Evolutionary conservation across 192 early-diverging fungal species (phyloP).

Genomic region (Backusella parvicylindrica): DNA sequence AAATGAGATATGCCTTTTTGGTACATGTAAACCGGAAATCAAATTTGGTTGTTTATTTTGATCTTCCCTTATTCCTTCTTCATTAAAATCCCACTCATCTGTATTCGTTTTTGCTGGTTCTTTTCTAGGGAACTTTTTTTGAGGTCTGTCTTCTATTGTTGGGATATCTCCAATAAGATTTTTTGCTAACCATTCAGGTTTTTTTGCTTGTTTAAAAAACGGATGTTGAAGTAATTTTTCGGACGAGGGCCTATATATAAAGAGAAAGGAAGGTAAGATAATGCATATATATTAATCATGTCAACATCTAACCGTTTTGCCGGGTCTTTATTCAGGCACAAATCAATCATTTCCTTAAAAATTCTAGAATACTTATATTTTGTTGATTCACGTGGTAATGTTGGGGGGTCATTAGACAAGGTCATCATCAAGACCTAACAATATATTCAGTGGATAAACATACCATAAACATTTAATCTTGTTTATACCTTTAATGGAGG

Average conservation of each 20-base stretch:
- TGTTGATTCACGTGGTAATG: slow-evolving; percentile 70
- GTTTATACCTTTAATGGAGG: slow-evolving; percentile 76
- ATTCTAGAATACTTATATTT: slow-evolving; percentile 70
- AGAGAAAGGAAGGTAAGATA: neutral
- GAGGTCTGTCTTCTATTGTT: slow-evolving; percentile 64
- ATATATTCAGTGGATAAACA: neutral
- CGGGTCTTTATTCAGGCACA: slow-evolving; percentile 79
- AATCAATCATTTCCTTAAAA: slow-evolving; percentile 86
- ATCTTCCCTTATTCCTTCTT: neutral
- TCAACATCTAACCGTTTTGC: slow-evolving; percentile 44
- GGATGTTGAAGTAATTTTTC: slow-evolving; percentile 73
- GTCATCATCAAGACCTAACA: slow-evolving; percentile 81
- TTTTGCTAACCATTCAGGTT: slow-evolving; percentile 59
- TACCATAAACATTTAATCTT: neutral
- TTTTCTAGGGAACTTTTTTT: slow-evolving; percentile 48
- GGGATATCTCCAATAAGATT: slow-evolving; percentile 62
- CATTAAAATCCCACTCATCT: slow-evolving; percentile 69
- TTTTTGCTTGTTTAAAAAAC: slow-evolving; percentile 80
- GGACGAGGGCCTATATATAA: slow-evolving; percentile 57
- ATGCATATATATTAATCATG: neutral
- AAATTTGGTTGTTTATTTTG: slow-evolving; percentile 7
- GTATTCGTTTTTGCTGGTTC: slow-evolving; percentile 34
- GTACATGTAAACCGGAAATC: neutral
- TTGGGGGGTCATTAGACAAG: slow-evolving; percentile 82
- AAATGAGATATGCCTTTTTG: slow-evolving; percentile 42